Percentiles rank a stretch among this genome's conserved stretches.
These are phyloP conservation scores for Fusarium dimerum DNA, from an alignment of 2,329 filamentous ascomycete species.

Conservation along the genomic window DNA sequence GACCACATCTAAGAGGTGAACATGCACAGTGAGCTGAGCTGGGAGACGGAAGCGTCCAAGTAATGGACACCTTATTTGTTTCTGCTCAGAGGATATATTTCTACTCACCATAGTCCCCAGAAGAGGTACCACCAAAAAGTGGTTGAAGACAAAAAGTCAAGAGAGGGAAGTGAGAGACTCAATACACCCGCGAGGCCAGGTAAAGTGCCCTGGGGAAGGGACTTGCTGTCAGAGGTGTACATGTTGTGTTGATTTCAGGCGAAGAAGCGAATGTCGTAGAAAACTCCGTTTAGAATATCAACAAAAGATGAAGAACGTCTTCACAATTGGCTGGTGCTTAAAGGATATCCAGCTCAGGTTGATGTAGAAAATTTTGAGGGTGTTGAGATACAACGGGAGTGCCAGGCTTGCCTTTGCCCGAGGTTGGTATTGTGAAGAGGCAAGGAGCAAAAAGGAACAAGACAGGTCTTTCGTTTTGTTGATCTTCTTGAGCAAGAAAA, in stretches of 20 bases:
- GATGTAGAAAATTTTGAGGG: too few species aligned
- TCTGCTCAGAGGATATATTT: background rate
- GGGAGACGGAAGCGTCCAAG: background rate
- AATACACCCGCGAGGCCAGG: slow-evolving; percentile 18
- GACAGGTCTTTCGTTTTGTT: too few species aligned
- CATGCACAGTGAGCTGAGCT: background rate
- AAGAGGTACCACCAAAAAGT: slow-evolving; percentile 50
- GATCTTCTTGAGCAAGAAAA: background rate
- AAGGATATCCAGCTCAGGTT: too few species aligned
- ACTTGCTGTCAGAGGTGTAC: slow-evolving; percentile 20
- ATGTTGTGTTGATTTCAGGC: slow-evolving; percentile 23
- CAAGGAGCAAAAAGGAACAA: too few species aligned
- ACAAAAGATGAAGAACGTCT: too few species aligned
- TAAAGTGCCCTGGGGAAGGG: slow-evolving; percentile 11
- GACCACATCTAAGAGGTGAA: too few species aligned
- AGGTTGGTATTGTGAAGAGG: too few species aligned
- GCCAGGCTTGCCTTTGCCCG: too few species aligned
- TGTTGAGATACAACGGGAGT: too few species aligned
- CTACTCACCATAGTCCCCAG: slow-evolving; percentile 48
- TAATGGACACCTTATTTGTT: background rate
- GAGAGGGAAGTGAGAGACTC: slow-evolving; percentile 21
- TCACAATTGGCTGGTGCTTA: too few species aligned
- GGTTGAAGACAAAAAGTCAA: slow-evolving; percentile 43
- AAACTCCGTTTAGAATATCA: background rate
- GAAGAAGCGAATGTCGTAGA: slow-evolving; percentile 16